These are phyloP conservation scores for Ganoderma leucocontextum DNA, from an alignment of 1,284 basidiomycete species.

Conservation along the genomic window DNA sequence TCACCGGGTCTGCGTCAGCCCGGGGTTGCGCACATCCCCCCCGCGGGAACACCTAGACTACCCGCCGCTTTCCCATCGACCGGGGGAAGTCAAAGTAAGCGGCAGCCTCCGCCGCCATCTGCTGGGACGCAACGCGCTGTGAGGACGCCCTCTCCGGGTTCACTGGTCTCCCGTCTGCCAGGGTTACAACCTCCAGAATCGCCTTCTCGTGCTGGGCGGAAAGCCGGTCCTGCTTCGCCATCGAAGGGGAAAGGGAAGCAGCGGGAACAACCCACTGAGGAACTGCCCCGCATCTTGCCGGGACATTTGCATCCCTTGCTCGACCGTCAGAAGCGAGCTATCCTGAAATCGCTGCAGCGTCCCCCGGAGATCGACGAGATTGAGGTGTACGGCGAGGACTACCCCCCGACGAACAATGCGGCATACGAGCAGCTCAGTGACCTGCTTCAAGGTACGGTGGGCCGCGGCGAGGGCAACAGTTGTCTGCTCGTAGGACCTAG, in stretches of 20 bases:
- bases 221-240: constrained; percentile 31
- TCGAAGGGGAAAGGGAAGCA: constrained; percentile 38
- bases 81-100: constrained; percentile 17
- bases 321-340: constrained; percentile 64
- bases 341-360: constrained; percentile 57
- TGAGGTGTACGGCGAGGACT: constrained; percentile 42
- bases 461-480: constrained; percentile 89
- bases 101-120: neutral
- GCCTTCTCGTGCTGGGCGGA: constrained; percentile 29
- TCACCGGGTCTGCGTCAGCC: constrained; percentile 26
- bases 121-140: neutral
- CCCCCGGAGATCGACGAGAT: constrained; percentile 34
- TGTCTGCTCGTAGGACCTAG: constrained; percentile 85
- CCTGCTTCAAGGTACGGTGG: constrained; percentile 76
- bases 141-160: constrained; percentile 13
- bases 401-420: constrained; percentile 53
- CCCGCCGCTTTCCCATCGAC: constrained; percentile 26
- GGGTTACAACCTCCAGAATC: constrained; percentile 2
- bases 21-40: constrained; percentile 11
- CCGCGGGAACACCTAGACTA: constrained; percentile 21
- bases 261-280: constrained; percentile 29
- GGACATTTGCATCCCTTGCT: constrained; percentile 52
- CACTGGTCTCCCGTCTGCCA: neutral
- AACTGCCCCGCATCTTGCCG: constrained; percentile 42
- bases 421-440: constrained; percentile 64